Percentiles rank a stretch among this genome's conserved stretches.
These are phyloP conservation scores for Quercus rubra DNA, from an alignment of 306 rosid genomes.

Conservation along the genomic window DNA sequence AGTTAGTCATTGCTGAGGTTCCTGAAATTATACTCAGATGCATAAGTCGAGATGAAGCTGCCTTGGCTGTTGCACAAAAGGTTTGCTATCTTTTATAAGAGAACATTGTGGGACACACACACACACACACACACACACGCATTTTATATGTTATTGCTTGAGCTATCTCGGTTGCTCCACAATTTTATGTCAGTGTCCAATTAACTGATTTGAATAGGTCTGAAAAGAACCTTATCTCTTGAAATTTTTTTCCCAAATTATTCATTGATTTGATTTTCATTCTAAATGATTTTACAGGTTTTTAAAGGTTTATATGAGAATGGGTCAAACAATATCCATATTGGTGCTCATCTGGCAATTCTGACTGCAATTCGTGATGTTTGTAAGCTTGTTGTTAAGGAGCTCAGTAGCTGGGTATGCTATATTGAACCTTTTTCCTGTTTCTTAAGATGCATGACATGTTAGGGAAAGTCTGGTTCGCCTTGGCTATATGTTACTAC, in stretches of 20 bases:
- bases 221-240: not conserved
- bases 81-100: conserved; percentile 27
- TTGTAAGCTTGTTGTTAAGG: conserved; percentile 97
- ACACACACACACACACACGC: not conserved
- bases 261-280: not conserved
- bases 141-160: not conserved
- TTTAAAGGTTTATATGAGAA: conserved; percentile 85
- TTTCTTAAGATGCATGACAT: not conserved
- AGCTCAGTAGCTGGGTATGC: conserved; percentile 96
- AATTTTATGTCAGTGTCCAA: not conserved
- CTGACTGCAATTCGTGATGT: conserved; percentile 96
- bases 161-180: conserved; percentile 11
- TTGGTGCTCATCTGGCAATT: conserved; percentile 74
- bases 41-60: conserved; percentile 96
- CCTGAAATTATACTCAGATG: conserved; percentile 91
- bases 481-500: not conserved
- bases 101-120: not conserved
- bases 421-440: not conserved
- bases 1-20: conserved; percentile 87
- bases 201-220: conserved; percentile 10
- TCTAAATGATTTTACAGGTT: conserved; percentile 43
- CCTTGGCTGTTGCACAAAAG: conserved; percentile 99
- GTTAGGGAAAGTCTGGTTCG: not conserved
- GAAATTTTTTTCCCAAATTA: not conserved
- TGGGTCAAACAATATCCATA: conserved; percentile 68